Conservation (phyloP, 2,329 filamentous ascomycete species). For the Colletotrichum spinosum region DNA sequence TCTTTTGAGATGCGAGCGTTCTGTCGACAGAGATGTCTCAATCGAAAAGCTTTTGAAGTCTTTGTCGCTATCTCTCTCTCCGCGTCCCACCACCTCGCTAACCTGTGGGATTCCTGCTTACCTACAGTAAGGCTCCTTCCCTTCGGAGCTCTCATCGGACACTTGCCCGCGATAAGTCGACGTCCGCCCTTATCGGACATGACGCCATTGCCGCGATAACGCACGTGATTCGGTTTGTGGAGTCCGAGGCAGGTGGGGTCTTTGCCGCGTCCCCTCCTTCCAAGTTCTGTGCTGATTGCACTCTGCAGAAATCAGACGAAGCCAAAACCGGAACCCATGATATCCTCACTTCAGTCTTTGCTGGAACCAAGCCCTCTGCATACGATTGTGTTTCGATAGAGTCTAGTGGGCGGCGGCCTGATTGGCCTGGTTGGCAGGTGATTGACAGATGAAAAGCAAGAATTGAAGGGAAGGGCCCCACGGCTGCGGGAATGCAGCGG, state of each 20-base stretch:
- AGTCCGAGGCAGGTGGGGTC: too few relatives aligned
- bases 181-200: slow-evolving; percentile 7
- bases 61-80: slow-evolving; percentile 4
- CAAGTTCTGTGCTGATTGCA: not conserved
- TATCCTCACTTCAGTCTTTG: not conserved
- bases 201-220: slow-evolving; percentile 17
- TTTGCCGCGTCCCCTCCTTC: not conserved
- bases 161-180: slow-evolving; percentile 31
- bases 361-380: slow-evolving; percentile 11
- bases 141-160: slow-evolving; percentile 22
- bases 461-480: not conserved
- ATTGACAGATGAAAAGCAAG: not conserved
- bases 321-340: not conserved
- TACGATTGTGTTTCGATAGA: not conserved
- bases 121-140: slow-evolving; percentile 19
- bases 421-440: too few relatives aligned
- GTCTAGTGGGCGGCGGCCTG: not conserved
- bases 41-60: slow-evolving; percentile 1
- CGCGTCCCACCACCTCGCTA: slow-evolving; percentile 10
- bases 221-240: slow-evolving; percentile 15
- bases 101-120: slow-evolving; percentile 19
- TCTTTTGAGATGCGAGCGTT: not conserved
- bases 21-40: not conserved
- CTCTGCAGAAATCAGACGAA: slow-evolving; percentile 1
- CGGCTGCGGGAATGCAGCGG: slow-evolving; percentile 11